phyloP scores from a whole-genome alignment of 257 asterid genomes.

The Fraxinus quadrangulata region DNA sequence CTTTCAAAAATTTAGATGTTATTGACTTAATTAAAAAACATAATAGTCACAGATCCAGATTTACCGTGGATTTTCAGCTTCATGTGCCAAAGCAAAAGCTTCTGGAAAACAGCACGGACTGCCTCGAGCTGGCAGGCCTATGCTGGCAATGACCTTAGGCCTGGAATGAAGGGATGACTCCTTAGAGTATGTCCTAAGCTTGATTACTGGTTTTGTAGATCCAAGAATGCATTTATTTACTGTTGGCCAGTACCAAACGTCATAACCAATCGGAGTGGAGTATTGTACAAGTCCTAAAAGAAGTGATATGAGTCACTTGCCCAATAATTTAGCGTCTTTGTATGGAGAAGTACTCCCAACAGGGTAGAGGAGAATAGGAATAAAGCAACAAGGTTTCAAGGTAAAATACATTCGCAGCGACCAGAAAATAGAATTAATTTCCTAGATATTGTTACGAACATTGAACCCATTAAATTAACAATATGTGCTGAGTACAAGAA shows the following conservation, averaged over 20 bases:
- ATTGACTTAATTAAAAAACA: too few species aligned
- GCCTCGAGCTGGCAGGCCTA: constrained; percentile 40
- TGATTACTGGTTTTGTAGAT: constrained; percentile 51
- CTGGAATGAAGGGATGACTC: constrained; percentile 41
- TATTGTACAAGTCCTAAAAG: constrained; percentile 9
- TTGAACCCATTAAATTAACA: background rate
- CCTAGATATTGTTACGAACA: background rate
- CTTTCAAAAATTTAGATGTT: too few species aligned
- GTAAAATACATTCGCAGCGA: background rate
- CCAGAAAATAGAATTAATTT: background rate
- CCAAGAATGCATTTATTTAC: constrained; percentile 64
- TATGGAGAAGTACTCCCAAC: constrained; percentile 14
- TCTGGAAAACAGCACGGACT: constrained; percentile 39
- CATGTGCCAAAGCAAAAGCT: constrained; percentile 51
- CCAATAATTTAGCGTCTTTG: background rate
- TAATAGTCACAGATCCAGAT: constrained; percentile 29
- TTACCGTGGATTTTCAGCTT: constrained; percentile 43
- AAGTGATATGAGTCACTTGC: constrained; percentile 10
- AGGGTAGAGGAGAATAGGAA: background rate
- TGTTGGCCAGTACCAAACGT: constrained; percentile 49
- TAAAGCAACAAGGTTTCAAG: background rate
- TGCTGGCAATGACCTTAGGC: constrained; percentile 36
- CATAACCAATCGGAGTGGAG: constrained; percentile 31
- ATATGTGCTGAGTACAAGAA: background rate
- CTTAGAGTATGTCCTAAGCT: constrained; percentile 41